Percentiles rank a stretch among this genome's conserved stretches.
Conservation (phyloP, 768 basidiomycete genomes). For the Auriscalpium orientale region DNA sequence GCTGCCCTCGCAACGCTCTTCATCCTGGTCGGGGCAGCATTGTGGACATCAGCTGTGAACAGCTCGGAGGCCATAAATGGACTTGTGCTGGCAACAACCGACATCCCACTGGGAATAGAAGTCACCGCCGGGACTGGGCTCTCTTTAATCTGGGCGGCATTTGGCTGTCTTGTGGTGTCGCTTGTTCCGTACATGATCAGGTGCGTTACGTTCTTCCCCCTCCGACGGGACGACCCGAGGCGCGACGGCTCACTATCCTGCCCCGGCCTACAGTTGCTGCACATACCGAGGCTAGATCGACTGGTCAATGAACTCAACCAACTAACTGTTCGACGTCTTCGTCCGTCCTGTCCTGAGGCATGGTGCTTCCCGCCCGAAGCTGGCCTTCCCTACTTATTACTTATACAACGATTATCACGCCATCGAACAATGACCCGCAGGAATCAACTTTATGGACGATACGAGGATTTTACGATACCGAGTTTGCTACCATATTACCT, state of each 20-base stretch:
- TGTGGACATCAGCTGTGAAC: conserved; percentile 73
- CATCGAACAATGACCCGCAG: background rate
- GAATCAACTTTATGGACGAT: background rate
- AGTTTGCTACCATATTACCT: background rate
- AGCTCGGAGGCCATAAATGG: conserved; percentile 55
- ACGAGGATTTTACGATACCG: background rate
- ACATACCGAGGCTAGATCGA: conserved; percentile 57
- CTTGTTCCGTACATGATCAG: conserved; percentile 72
- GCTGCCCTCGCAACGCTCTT: conserved; percentile 54
- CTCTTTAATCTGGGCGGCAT: conserved; percentile 68
- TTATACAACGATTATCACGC: background rate
- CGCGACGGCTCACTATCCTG: background rate
- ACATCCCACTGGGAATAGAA: conserved; percentile 49
- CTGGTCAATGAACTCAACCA: background rate
- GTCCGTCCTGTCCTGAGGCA: background rate
- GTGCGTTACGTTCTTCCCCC: conserved; percentile 30
- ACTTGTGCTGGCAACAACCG: conserved; percentile 31
- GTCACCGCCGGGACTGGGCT: conserved; percentile 57
- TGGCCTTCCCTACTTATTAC: background rate
- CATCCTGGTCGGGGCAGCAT: conserved; percentile 58
- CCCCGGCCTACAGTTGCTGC: conserved; percentile 50
- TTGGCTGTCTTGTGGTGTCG: conserved; percentile 57
- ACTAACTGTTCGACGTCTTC: too few species aligned
- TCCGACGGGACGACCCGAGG: background rate
- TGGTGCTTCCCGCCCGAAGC: background rate